Evolutionary conservation across 768 basidiomycete species (phyloP).

Genomic region (Gloeopeniophorella convolvens): DNA sequence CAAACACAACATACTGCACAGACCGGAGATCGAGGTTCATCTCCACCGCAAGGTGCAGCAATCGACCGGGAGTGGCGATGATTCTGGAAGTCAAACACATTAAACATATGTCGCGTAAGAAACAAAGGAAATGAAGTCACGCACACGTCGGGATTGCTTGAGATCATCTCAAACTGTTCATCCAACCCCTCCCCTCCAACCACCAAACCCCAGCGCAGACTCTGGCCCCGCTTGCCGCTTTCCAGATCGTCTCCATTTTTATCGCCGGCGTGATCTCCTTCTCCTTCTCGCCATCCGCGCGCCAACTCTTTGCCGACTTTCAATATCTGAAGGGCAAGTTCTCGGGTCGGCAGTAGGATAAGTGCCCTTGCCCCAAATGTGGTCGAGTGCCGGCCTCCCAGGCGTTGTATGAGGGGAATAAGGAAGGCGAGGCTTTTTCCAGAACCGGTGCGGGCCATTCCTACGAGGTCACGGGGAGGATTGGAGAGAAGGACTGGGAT

Average conservation of each 20-base stretch:
- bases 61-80: conserved; percentile 95
- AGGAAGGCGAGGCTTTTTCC: conserved; percentile 97
- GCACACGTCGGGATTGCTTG: conserved; percentile 91
- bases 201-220: conserved; percentile 84
- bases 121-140: conserved; percentile 28
- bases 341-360: conserved; percentile 87
- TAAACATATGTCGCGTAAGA: conserved; percentile 4
- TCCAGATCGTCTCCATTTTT: conserved; percentile 41
- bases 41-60: conserved; percentile 94
- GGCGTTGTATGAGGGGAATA: conserved; percentile 82
- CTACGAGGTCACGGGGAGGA: conserved; percentile 89
- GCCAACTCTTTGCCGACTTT: conserved; percentile 94
- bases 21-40: conserved; percentile 91
- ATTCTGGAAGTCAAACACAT: conserved; percentile 45
- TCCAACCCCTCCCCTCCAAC: conserved; percentile 96
- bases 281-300: conserved; percentile 63
- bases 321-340: conserved; percentile 88
- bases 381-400: conserved; percentile 73
- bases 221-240: conserved; percentile 50
- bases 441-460: conserved; percentile 97
- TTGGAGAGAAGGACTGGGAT: conserved; percentile 79
- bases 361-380: conserved; percentile 81
- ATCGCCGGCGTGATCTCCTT: conserved; percentile 71
- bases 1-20: conserved; percentile 88
- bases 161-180: conserved; percentile 94